Conservation (phyloP, 2,329 filamentous ascomycete genomes). For the Sporothrix globosa region DNA sequence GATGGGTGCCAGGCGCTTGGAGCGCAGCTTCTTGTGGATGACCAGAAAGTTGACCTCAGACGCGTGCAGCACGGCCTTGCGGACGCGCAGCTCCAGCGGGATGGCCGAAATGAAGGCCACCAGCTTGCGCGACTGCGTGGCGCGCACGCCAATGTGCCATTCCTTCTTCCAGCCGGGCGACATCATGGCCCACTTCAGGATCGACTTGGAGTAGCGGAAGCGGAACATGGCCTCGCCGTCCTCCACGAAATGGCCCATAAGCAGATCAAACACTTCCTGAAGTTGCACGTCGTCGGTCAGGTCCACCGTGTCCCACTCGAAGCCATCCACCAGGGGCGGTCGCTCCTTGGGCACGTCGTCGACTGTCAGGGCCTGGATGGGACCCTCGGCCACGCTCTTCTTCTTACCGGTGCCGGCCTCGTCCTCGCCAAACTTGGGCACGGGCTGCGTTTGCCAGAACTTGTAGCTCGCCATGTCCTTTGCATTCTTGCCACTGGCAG, state of each 20-base stretch:
- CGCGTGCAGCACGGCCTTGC: slow-evolving; percentile 72
- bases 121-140: slow-evolving; percentile 78
- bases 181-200: slow-evolving; percentile 93
- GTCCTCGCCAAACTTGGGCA: slow-evolving; percentile 74
- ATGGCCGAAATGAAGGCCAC: slow-evolving; percentile 96
- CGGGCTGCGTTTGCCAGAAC: slow-evolving; percentile 98
- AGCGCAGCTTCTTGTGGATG: slow-evolving; percentile 95
- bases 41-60: slow-evolving; percentile 98
- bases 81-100: slow-evolving; percentile 79
- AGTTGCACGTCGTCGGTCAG: slow-evolving; percentile 76
- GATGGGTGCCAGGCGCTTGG: slow-evolving; percentile 88
- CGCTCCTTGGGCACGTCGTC: slow-evolving; percentile 80
- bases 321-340: slow-evolving; percentile 73
- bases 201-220: slow-evolving; percentile 90
- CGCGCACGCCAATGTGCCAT: slow-evolving; percentile 94
- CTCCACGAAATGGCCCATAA: slow-evolving; percentile 95
- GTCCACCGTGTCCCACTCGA: slow-evolving; percentile 94
- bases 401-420: slow-evolving; percentile 47
- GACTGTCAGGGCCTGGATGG: slow-evolving; percentile 77
- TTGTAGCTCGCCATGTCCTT: slow-evolving; percentile 98
- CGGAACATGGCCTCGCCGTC: slow-evolving; percentile 97
- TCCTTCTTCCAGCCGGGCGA: slow-evolving; percentile 90
- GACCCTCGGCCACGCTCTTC: slow-evolving; percentile 65
- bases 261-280: slow-evolving; percentile 86
- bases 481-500: slow-evolving; percentile 80